A percentile compares a stretch with the other conserved stretches of the same genome.
These are phyloP conservation scores for Mycosphaerella arachidis DNA, from an alignment of 2,329 filamentous ascomycete genomes.

Conservation along the genomic window DNA sequence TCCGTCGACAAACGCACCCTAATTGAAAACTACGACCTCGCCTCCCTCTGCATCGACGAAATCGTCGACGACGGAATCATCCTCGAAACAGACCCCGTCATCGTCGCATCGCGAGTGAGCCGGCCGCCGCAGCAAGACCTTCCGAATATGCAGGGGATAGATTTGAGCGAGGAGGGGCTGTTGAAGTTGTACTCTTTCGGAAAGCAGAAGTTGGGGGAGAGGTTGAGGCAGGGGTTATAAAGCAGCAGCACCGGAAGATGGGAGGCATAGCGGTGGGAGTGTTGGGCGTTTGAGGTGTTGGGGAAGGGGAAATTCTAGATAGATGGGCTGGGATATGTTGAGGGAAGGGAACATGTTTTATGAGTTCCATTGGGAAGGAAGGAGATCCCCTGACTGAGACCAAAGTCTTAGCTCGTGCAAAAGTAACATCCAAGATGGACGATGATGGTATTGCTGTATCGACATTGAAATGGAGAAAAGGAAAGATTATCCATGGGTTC, in stretches of 20 bases:
- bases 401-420: background rate
- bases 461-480: no score
- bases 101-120: constrained; percentile 88
- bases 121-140: constrained; percentile 86
- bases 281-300: background rate
- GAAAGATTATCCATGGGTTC: no score
- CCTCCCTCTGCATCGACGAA: constrained; percentile 90
- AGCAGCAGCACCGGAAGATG: background rate
- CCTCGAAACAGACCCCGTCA: constrained; percentile 91
- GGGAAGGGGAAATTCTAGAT: background rate
- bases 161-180: constrained; percentile 91
- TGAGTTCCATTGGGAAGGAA: no score
- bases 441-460: no score
- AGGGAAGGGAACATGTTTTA: background rate
- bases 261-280: background rate
- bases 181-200: constrained; percentile 92
- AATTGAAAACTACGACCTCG: constrained; percentile 96
- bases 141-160: constrained; percentile 82
- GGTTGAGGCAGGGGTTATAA: constrained; percentile 76
- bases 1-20: constrained; percentile 96
- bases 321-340: background rate
- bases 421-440: background rate
- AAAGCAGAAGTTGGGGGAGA: constrained; percentile 84
- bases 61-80: constrained; percentile 94
- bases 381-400: no score